Conservation (phyloP, 176 grass and related monocot genomes). For the Paspalum vaginatum region DNA sequence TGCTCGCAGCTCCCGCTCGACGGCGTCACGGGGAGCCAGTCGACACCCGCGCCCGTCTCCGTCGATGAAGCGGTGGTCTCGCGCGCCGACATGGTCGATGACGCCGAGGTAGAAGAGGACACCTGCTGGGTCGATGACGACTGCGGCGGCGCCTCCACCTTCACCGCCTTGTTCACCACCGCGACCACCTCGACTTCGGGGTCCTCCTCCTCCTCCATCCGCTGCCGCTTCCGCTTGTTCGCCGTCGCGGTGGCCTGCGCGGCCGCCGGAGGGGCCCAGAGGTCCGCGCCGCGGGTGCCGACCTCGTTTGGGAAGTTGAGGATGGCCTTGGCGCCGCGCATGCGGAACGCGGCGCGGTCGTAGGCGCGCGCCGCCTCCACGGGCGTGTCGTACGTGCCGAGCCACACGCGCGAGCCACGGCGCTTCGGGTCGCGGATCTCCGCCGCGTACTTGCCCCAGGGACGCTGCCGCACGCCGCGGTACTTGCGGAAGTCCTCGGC, state of each 20-base stretch:
- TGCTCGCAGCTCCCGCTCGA: conserved; percentile 44
- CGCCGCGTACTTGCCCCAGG: conserved; percentile 85
- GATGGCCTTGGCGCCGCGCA: conserved; percentile 81
- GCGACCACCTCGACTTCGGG: conserved; percentile 37
- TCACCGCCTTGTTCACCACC: conserved; percentile 40
- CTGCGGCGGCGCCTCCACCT: conserved; percentile 8
- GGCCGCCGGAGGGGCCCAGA: background rate
- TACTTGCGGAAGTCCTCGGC: conserved; percentile 58
- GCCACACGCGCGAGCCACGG: conserved; percentile 83
- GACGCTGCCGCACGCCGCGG: conserved; percentile 68
- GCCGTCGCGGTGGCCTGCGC: background rate
- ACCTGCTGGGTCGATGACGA: too few relatives aligned
- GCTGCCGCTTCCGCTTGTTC: conserved; percentile 40
- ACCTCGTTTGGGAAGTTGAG: conserved; percentile 90
- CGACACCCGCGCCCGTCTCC: background rate
- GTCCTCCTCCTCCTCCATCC: background rate
- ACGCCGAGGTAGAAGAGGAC: background rate
- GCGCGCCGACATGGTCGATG: conserved; percentile 15
- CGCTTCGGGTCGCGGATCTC: conserved; percentile 90
- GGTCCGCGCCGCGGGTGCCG: conserved; percentile 43
- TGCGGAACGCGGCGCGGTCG: conserved; percentile 68
- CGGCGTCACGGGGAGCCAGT: conserved; percentile 33
- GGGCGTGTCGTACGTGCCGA: conserved; percentile 72
- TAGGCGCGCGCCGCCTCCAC: conserved; percentile 71
- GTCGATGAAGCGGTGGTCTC: conserved; percentile 34